Percentiles rank a stretch among this genome's conserved stretches.
Evolutionary conservation across 2,329 filamentous ascomycete genomes (phyloP).

Genomic region (Claviceps monticola): DNA sequence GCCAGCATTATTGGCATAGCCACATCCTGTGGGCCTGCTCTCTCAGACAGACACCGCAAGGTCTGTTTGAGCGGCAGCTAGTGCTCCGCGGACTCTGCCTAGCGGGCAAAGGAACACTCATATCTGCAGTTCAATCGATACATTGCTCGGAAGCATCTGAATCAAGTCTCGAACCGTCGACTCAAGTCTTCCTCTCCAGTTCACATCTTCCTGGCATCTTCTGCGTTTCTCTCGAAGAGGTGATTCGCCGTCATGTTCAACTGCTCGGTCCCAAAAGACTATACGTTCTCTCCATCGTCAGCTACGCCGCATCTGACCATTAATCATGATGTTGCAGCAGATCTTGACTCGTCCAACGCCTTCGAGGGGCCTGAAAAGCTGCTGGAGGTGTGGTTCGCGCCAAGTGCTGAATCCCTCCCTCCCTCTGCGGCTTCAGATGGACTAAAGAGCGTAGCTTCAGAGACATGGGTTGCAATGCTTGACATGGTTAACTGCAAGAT

Average conservation of each 20-base stretch:
- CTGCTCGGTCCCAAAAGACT: slow-evolving; percentile 65
- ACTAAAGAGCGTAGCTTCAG: slow-evolving; percentile 70
- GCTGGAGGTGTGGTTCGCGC: slow-evolving; percentile 94
- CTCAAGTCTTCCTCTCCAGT: background rate
- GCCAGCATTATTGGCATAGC: slow-evolving; percentile 57
- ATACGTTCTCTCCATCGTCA: slow-evolving; percentile 69
- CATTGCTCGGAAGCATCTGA: background rate
- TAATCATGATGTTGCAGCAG: slow-evolving; percentile 86
- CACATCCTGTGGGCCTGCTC: slow-evolving; percentile 85
- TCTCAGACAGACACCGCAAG: slow-evolving; percentile 86
- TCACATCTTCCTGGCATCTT: background rate
- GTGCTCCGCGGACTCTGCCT: slow-evolving; percentile 67
- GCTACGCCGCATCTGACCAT: slow-evolving; percentile 86
- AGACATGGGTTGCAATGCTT: slow-evolving; percentile 91
- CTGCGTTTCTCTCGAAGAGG: background rate
- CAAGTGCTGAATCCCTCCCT: slow-evolving; percentile 60
- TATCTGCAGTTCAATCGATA: background rate
- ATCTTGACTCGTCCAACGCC: slow-evolving; percentile 87
- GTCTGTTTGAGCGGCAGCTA: slow-evolving; percentile 97
- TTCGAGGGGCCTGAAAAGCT: slow-evolving; percentile 98
- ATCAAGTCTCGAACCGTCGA: background rate
- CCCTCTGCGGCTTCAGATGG: slow-evolving; percentile 57
- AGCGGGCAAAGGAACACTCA: slow-evolving; percentile 15
- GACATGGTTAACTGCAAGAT: slow-evolving; percentile 98
- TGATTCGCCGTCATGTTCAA: slow-evolving; percentile 50